A percentile compares a stretch with the other conserved stretches of the same genome.
Evolutionary conservation across 2,329 filamentous ascomycete species (phyloP).

Genomic region (Botrytis galanthina): DNA sequence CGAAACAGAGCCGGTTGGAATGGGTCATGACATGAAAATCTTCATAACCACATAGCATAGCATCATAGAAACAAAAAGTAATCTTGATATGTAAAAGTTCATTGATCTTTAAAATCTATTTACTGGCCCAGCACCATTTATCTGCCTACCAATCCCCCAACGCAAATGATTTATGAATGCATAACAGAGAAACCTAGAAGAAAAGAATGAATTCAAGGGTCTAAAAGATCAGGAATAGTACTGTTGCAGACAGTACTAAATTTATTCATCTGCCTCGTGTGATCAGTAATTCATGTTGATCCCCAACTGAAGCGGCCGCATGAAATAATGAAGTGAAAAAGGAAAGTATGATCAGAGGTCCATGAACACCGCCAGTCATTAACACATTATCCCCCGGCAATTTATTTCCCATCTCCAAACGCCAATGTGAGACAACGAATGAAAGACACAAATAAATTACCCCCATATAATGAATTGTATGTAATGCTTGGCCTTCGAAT

Average conservation of each 20-base stretch:
- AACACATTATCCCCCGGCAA: slow-evolving; percentile 4
- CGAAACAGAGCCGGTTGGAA: neutral
- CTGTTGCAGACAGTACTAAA: neutral
- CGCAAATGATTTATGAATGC: neutral
- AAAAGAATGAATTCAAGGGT: slow-evolving; percentile 1
- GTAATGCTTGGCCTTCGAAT: neutral
- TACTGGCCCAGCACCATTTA: neutral
- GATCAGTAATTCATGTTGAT: neutral
- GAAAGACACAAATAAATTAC: slow-evolving; percentile 13
- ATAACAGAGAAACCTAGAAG: neutral
- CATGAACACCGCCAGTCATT: slow-evolving; percentile 6
- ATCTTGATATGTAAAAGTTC: neutral
- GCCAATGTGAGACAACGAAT: slow-evolving; percentile 18
- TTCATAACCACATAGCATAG: neutral
- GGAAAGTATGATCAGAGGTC: neutral
- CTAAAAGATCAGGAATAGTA: neutral
- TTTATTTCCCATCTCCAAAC: slow-evolving; percentile 18
- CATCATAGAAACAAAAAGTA: neutral
- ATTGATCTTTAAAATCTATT: slow-evolving; percentile 9
- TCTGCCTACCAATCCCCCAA: neutral
- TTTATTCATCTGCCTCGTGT: neutral
- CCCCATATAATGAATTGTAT: slow-evolving; percentile 18
- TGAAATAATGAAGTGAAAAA: neutral
- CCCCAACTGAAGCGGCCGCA: neutral
- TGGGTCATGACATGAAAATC: neutral